A percentile compares a stretch with the other conserved stretches of the same genome.
Conservation (phyloP, 2,329 filamentous ascomycete species). For the Alternaria sp. region DNA sequence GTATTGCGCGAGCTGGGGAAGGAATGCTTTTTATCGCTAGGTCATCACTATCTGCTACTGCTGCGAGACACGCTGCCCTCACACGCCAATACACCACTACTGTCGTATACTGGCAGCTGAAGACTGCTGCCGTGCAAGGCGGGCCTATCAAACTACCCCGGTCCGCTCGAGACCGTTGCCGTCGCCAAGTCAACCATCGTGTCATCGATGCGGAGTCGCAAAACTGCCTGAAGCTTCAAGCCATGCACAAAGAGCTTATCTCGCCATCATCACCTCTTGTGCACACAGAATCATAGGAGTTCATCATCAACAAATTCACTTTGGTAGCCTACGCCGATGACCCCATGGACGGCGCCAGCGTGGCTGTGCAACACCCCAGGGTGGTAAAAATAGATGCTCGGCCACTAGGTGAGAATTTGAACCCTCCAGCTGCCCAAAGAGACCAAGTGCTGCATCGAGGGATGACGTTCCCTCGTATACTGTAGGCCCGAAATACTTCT, state of each 20-base stretch:
- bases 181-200: not conserved
- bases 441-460: not conserved
- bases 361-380: constrained; percentile 5
- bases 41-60: not conserved
- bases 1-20: not conserved
- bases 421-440: constrained; percentile 4
- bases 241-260: not conserved
- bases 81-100: constrained; percentile 23
- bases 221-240: not conserved
- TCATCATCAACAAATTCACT: not conserved
- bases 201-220: not conserved
- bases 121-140: constrained; percentile 24
- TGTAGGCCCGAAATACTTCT: not conserved
- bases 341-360: constrained; percentile 1
- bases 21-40: not conserved
- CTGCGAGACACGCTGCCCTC: constrained; percentile 16
- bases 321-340: not conserved
- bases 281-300: not conserved
- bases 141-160: constrained; percentile 19
- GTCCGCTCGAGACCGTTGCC: constrained; percentile 16
- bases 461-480: not conserved
- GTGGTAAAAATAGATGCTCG: constrained; percentile 11
- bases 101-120: constrained; percentile 25
- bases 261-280: not conserved
- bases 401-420: constrained; percentile 2